Evolutionary conservation across 257 asterid genomes (phyloP).

Genomic region (Solanum gandarillasii): DNA sequence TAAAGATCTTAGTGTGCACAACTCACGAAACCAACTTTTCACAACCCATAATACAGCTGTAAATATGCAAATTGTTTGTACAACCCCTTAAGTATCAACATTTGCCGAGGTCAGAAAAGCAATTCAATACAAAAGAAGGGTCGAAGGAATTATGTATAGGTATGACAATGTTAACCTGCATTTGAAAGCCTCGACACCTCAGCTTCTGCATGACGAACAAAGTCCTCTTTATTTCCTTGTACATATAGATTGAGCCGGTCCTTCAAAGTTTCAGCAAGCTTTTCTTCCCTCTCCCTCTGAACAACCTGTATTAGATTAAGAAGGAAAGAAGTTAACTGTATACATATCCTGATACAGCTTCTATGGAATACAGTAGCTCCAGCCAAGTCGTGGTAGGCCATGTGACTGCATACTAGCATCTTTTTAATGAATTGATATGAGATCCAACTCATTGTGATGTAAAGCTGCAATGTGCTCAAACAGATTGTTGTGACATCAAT

Average conservation of each 20-base stretch:
- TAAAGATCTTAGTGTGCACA: background rate
- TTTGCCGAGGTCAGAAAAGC: background rate
- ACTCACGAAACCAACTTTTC: background rate
- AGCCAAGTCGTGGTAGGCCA: background rate
- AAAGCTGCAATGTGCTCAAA: background rate
- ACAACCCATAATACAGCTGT: background rate
- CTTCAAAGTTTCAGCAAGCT: conserved; percentile 69
- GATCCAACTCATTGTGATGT: background rate
- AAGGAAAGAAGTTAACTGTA: conserved; percentile 4
- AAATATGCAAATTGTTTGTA: background rate
- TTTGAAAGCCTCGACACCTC: conserved; percentile 81
- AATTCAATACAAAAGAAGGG: background rate
- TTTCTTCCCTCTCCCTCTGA: conserved; percentile 96
- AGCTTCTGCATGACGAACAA: conserved; percentile 58
- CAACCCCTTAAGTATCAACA: background rate
- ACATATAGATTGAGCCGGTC: conserved; percentile 74
- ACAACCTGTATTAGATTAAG: conserved; percentile 35
- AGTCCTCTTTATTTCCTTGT: conserved; percentile 89
- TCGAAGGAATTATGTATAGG: background rate
- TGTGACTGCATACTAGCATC: background rate
- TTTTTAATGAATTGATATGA: background rate
- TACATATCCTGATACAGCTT: background rate
- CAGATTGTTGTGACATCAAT: background rate
- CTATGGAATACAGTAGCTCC: background rate
- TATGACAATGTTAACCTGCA: conserved; percentile 48